Percentiles rank a stretch among this genome's conserved stretches.
phyloP scores from a whole-genome alignment of 2,329 filamentous ascomycete species.

The Hyphodiscus sp. region DNA sequence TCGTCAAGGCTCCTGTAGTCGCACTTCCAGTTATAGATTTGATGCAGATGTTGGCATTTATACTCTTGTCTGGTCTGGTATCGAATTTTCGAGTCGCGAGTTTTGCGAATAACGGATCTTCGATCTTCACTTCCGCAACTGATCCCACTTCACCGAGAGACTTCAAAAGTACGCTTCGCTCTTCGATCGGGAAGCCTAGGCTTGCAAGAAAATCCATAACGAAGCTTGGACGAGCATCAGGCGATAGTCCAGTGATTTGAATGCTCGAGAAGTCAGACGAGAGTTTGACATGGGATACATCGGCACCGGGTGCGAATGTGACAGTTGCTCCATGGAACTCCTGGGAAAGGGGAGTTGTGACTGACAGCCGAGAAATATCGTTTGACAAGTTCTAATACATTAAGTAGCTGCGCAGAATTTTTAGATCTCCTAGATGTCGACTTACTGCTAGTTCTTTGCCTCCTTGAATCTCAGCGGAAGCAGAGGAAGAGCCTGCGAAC shows the following conservation, averaged over 20 bases:
- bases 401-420: too few species aligned
- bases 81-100: conserved; percentile 1
- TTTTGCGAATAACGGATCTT: conserved; percentile 5
- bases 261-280: conserved; percentile 8
- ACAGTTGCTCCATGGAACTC: conserved; percentile 2
- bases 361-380: not conserved
- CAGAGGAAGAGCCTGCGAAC: not conserved
- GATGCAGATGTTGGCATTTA: not conserved
- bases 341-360: not conserved
- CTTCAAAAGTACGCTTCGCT: conserved; percentile 2
- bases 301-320: conserved; percentile 3
- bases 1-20: not conserved
- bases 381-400: too few species aligned
- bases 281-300: conserved; percentile 6
- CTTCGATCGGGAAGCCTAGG: not conserved
- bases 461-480: not conserved
- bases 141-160: not conserved
- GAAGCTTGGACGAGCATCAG: not conserved
- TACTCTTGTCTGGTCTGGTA: not conserved
- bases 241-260: conserved; percentile 5
- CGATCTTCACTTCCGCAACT: conserved; percentile 8
- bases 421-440: not conserved
- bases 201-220: conserved; percentile 1
- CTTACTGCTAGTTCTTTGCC: not conserved
- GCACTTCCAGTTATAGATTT: not conserved